A percentile compares a stretch with the other conserved stretches of the same genome.
Conservation (phyloP, 176 grass and related monocot genomes). For the Ananas comosus region DNA sequence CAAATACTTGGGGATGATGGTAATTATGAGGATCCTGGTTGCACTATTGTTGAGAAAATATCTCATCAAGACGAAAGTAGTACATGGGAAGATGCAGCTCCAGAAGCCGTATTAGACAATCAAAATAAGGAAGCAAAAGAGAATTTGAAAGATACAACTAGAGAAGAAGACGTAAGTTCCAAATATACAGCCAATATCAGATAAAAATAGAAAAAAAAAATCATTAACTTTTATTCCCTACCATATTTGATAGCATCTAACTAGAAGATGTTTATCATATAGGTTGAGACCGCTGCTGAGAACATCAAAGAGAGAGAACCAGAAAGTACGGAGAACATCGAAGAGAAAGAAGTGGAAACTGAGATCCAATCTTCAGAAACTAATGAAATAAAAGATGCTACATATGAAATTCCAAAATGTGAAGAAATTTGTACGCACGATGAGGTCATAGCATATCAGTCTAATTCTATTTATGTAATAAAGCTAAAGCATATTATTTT, state of each 20-base stretch:
- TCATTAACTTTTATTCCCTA: background rate
- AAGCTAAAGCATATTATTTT: background rate
- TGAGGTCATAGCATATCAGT: background rate
- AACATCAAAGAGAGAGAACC: background rate
- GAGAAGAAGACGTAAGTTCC: background rate
- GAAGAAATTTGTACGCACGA: background rate
- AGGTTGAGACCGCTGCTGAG: background rate
- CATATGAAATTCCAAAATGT: background rate
- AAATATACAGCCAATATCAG: background rate
- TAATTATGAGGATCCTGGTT: background rate
- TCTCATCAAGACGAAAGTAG: background rate
- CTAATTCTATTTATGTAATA: background rate
- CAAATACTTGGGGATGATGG: background rate
- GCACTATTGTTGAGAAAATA: background rate
- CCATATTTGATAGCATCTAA: background rate
- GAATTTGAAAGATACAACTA: background rate
- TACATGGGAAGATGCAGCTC: background rate
- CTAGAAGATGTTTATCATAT: background rate
- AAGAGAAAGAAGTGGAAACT: background rate
- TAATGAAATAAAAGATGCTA: background rate
- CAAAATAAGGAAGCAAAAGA: background rate
- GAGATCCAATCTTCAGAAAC: background rate
- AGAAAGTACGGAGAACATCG: background rate
- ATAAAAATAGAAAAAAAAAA: background rate
- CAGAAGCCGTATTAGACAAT: background rate